Evolutionary conservation across 306 rosid genomes (phyloP), one percentile per base, ranked within the genome.

Genomic region (Hippophae gyantsensis): DNA sequence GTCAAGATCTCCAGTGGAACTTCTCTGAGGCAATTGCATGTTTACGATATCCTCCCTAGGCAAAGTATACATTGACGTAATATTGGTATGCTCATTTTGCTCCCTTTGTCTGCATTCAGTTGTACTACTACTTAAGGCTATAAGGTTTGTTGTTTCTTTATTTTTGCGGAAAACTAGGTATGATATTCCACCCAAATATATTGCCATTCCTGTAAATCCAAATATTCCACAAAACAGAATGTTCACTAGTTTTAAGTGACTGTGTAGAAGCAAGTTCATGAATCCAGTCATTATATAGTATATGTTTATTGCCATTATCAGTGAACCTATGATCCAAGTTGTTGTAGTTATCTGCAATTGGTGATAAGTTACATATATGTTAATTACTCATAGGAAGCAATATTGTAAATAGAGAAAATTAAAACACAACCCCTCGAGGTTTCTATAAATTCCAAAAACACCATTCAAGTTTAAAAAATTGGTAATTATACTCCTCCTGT

Each of bases 21-120:
- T 81, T 79, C 84, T 87, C 48, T 82, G 86, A 66, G 99, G 99
- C 62, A 92, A 81, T 56, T 92, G 99, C 99, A 83, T 85, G 85
- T 79, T 85, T 12, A 72, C 85, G 57, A 84, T 83, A 72, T 92
- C 95, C 76, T 88, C 96, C 62, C 93, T 83, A 23, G 80, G 86
- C 32, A 77, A 80, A 56, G 47, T 43, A 62, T 72, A 58, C 52
- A 80, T 62, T 10, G 94, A 54, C 5, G 61, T 76, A 68, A 62
- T 76, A 57, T 76, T 76, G 42, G 67, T 76, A 53, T 78, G 85
- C 27, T 67, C 71, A 68, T 46, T 13, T 46, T 26, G 56, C 68
- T 50, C 64, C 81, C 58, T 72, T 74, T 84, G 75, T 43, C 66
- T 63, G 67, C 67, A 85, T 71, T 85, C 98, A 6, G 84, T 72